Evolutionary conservation across 2,329 filamentous ascomycete genomes (phyloP).

Genomic region (Fusarium beomiforme): DNA sequence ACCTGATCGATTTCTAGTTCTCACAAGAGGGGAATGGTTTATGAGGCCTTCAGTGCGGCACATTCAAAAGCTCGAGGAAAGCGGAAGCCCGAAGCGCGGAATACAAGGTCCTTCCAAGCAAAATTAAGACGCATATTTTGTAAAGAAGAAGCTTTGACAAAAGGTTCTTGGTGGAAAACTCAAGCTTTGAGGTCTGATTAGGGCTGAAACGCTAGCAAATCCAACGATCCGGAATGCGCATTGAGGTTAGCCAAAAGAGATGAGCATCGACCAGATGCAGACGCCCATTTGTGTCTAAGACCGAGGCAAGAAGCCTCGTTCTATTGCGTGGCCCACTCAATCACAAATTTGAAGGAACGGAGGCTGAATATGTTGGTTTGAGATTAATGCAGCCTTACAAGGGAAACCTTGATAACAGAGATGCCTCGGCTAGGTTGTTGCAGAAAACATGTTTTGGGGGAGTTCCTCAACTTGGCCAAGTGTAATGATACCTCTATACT

Average conservation of each 20-base stretch:
- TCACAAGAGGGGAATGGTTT: neutral
- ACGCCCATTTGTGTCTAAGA: neutral
- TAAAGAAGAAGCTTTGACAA: neutral
- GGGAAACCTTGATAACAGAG: neutral
- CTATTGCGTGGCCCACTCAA: neutral
- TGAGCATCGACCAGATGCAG: neutral
- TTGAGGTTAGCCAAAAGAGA: neutral
- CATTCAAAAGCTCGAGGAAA: neutral
- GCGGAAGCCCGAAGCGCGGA: neutral
- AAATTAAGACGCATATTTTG: neutral
- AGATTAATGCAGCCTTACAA: constrained; percentile 1
- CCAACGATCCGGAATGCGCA: neutral
- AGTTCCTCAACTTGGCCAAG: neutral
- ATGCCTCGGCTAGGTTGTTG: neutral
- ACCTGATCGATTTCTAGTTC: neutral
- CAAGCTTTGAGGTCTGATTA: neutral
- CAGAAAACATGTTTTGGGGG: neutral
- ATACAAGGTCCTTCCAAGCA: neutral
- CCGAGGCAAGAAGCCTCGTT: neutral
- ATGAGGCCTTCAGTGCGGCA: neutral
- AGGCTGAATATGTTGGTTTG: constrained; percentile 10
- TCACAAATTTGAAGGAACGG: neutral
- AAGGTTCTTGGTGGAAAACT: neutral
- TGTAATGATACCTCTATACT: neutral
- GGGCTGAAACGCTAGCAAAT: neutral